These are phyloP conservation scores for Euphorbia peplus DNA, from an alignment of 345 rosid species.

Conservation along the genomic window DNA sequence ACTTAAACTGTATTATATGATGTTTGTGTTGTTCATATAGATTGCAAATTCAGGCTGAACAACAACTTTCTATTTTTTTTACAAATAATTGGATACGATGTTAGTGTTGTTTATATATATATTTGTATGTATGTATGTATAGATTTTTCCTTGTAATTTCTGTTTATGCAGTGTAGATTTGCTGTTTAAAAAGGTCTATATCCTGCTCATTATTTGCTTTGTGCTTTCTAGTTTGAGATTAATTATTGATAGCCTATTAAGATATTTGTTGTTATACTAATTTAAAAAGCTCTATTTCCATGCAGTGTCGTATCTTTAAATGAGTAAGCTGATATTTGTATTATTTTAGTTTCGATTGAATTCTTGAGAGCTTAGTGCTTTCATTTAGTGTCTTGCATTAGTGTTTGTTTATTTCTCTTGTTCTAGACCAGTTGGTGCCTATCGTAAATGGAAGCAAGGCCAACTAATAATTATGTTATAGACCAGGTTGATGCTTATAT, in stretches of 20 bases:
- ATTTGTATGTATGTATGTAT: neutral
- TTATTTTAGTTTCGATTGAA: neutral
- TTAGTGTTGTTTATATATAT: neutral
- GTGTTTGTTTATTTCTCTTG: neutral
- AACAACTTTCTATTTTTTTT: neutral
- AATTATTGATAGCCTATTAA: neutral
- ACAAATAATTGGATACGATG: neutral
- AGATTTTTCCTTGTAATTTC: neutral
- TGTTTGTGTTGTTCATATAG: slow-evolving; percentile 1
- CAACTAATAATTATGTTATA: neutral
- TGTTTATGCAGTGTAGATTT: neutral
- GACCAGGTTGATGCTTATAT: neutral
- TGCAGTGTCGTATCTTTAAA: neutral
- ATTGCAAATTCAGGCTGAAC: neutral
- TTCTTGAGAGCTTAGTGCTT: neutral
- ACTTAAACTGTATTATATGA: neutral
- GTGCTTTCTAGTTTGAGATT: neutral
- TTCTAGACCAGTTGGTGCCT: neutral
- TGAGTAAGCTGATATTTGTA: neutral
- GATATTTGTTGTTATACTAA: no score
- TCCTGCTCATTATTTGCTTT: neutral
- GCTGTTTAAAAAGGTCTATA: neutral
- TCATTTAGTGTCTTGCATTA: neutral
- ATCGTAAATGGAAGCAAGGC: neutral
- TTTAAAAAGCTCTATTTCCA: no score